phyloP scores from a whole-genome alignment of 768 basidiomycete genomes.

The Naganishia onofrii region DNA sequence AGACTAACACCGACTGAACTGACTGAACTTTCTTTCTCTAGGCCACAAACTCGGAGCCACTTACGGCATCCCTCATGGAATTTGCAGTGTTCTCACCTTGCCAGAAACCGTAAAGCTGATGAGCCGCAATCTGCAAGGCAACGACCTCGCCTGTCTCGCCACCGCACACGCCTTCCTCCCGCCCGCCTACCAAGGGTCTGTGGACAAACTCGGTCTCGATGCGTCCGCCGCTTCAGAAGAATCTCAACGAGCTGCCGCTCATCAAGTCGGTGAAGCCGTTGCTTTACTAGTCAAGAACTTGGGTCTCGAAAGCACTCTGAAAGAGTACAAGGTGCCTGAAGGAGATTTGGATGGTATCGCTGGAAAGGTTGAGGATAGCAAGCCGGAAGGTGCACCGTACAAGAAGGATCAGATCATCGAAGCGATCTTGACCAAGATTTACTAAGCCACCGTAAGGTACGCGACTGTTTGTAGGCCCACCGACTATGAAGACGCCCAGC shows the following conservation, averaged over 20 bases:
- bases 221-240: neutral
- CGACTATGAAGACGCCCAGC: too few species aligned
- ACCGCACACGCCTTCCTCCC: conserved; percentile 27
- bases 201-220: neutral
- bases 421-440: conserved; percentile 17
- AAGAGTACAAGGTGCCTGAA: conserved; percentile 14
- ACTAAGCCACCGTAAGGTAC: neutral
- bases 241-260: conserved; percentile 11
- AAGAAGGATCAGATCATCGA: conserved; percentile 10
- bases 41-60: conserved; percentile 37
- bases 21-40: neutral
- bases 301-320: conserved; percentile 13
- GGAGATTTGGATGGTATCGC: conserved; percentile 19
- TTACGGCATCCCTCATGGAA: conserved; percentile 75
- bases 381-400: conserved; percentile 19
- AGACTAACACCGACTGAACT: too few species aligned
- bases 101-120: conserved; percentile 28
- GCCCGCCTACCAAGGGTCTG: conserved; percentile 3
- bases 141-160: conserved; percentile 26
- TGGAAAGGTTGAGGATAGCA: conserved; percentile 14
- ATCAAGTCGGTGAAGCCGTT: conserved; percentile 10
- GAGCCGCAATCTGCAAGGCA: conserved; percentile 19
- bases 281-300: neutral
- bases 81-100: conserved; percentile 60
- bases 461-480: neutral